phyloP scores from a whole-genome alignment of 768 basidiomycete species.

The Kwoniella sp. region DNA sequence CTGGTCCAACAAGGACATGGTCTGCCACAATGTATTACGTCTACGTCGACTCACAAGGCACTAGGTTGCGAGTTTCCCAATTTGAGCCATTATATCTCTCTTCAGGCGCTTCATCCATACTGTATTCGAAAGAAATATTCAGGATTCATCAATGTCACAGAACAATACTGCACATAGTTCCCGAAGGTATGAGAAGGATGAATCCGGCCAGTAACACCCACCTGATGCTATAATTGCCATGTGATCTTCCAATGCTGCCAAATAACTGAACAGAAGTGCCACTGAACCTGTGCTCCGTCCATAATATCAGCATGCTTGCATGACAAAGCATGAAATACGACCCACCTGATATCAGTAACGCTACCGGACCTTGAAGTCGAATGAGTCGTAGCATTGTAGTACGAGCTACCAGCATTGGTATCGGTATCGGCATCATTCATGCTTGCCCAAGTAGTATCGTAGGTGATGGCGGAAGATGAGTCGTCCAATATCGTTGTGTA shows the following conservation, averaged over 20 bases:
- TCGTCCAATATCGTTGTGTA: slow-evolving; percentile 36
- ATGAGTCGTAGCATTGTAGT: slow-evolving; percentile 27
- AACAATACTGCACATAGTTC: no score
- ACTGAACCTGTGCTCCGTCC: slow-evolving; percentile 14
- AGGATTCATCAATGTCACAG: no score
- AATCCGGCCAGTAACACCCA: no score
- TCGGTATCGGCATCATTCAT: not conserved
- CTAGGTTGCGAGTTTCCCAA: not conserved
- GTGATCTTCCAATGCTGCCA: slow-evolving; percentile 22
- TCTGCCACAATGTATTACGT: no score
- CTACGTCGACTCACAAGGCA: slow-evolving; percentile 15
- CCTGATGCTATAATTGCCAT: slow-evolving; percentile 23
- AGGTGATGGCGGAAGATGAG: slow-evolving; percentile 18
- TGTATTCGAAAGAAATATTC: slow-evolving; percentile 2
- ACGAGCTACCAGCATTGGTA: no score
- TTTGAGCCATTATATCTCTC: slow-evolving; percentile 4
- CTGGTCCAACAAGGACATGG: not conserved
- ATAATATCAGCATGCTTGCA: not conserved
- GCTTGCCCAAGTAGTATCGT: slow-evolving; percentile 9
- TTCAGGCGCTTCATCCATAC: slow-evolving; percentile 1
- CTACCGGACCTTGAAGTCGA: slow-evolving; percentile 11
- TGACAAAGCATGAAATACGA: not conserved
- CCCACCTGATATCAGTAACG: slow-evolving; percentile 1
- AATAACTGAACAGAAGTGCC: slow-evolving; percentile 20
- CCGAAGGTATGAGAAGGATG: no score